Evolutionary conservation across 2,329 filamentous ascomycete genomes (phyloP).

Genomic region (Madurella mycetomatis): DNA sequence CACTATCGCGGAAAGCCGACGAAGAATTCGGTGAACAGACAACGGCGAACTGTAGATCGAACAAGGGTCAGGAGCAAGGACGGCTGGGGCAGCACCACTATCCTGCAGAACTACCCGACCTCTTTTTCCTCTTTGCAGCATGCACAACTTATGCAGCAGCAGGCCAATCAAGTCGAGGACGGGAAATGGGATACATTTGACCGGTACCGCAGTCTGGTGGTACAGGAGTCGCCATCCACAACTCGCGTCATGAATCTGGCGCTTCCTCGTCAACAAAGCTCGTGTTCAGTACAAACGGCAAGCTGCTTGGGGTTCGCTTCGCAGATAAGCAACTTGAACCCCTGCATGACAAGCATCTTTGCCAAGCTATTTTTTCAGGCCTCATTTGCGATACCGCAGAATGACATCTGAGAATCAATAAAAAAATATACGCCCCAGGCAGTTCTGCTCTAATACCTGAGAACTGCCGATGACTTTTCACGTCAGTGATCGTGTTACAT

Average conservation of each 20-base stretch:
- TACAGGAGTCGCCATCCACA: background rate
- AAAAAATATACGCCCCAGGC: no score
- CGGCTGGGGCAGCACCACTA: background rate
- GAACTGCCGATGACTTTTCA: no score
- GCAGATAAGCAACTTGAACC: background rate
- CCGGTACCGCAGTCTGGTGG: background rate
- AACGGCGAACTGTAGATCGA: background rate
- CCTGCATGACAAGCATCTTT: background rate
- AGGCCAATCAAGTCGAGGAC: background rate
- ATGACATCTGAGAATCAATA: no score
- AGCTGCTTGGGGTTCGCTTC: background rate
- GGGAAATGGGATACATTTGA: background rate
- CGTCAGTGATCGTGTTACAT: no score
- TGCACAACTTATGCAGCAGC: background rate
- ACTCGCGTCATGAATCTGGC: background rate
- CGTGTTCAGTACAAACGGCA: background rate
- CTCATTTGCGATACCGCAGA: background rate
- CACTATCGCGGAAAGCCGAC: background rate
- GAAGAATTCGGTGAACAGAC: background rate
- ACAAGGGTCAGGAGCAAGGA: background rate
- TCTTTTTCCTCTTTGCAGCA: conserved; percentile 4
- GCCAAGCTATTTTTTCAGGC: background rate
- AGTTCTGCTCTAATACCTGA: no score
- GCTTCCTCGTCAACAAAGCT: background rate
- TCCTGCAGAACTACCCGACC: background rate